phyloP scores from a whole-genome alignment of 2,329 filamentous ascomycete genomes.

The Pseudocercospora pini-densiflorae region DNA sequence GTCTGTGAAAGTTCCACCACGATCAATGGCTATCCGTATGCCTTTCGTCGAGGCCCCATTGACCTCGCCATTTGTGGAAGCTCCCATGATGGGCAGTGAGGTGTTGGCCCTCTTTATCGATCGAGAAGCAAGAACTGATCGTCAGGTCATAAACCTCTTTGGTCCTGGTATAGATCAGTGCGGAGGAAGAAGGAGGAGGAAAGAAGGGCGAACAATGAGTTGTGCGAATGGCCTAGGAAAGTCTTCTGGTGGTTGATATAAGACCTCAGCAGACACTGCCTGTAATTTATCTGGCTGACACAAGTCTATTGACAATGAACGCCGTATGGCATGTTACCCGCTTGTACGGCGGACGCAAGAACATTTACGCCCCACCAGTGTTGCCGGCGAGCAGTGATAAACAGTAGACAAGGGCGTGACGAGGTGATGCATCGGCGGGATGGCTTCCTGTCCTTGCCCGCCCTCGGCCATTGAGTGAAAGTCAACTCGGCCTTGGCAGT shows the following conservation, averaged over 20 bases:
- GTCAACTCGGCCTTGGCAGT: neutral
- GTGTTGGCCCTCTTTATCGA: neutral
- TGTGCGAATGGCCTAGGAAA: neutral
- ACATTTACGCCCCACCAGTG: neutral
- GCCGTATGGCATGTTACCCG: neutral
- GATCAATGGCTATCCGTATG: constrained; percentile 75
- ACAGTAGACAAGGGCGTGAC: neutral
- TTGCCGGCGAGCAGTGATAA: neutral
- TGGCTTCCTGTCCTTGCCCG: neutral
- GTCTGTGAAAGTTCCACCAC: constrained; percentile 91
- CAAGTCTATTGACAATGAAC: neutral
- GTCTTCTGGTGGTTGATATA: neutral
- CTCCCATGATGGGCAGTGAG: constrained; percentile 19
- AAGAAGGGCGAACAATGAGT: neutral
- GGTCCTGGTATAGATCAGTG: neutral
- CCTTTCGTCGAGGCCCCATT: constrained; percentile 49
- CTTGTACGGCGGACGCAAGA: neutral
- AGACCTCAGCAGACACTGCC: neutral
- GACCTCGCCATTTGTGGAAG: constrained; percentile 16
- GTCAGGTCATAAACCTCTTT: neutral
- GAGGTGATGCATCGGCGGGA: neutral
- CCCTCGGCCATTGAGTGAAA: neutral
- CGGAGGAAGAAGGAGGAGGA: neutral
- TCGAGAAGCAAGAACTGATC: neutral
- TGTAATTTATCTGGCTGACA: neutral